A percentile compares a stretch with the other conserved stretches of the same genome.
Evolutionary conservation across 495 filamentous ascomycete species (phyloP).

Genomic region (Cercophora samala): DNA sequence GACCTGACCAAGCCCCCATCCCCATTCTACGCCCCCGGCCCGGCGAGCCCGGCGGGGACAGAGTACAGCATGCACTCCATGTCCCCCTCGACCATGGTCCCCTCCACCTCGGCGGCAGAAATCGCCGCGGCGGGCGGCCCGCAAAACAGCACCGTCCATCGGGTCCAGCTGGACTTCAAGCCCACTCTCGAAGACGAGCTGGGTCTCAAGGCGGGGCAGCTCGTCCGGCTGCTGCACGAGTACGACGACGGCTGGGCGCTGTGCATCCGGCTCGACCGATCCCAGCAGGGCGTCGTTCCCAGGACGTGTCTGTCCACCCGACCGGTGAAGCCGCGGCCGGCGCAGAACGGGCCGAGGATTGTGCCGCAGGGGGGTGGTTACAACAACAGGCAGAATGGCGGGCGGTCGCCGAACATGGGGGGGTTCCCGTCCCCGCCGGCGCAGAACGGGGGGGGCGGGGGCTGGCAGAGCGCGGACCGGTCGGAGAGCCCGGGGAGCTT

Average conservation of each 20-base stretch:
- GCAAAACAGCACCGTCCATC: conserved; percentile 63
- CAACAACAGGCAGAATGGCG: not conserved
- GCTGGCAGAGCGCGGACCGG: not conserved
- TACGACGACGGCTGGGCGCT: conserved; percentile 99
- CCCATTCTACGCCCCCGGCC: conserved; percentile 26
- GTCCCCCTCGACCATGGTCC: conserved; percentile 45
- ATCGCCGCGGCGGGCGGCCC: conserved; percentile 57
- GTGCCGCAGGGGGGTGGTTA: not conserved
- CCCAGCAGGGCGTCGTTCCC: conserved; percentile 87
- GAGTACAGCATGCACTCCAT: conserved; percentile 56
- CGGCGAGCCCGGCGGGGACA: conserved; percentile 58
- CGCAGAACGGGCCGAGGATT: conserved; percentile 29
- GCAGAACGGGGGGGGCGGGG: not conserved
- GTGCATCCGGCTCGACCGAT: conserved; percentile 85
- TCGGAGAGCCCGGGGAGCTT: not conserved
- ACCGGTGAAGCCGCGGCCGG: conserved; percentile 81
- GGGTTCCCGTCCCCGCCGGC: conserved; percentile 3
- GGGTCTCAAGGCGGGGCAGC: conserved; percentile 68
- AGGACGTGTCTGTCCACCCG: conserved; percentile 89
- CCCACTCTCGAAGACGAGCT: conserved; percentile 92
- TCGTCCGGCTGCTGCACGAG: conserved; percentile 87
- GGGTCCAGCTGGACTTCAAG: conserved; percentile 92
- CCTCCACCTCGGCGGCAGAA: conserved; percentile 45
- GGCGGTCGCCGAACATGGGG: not conserved
- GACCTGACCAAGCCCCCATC: conserved; percentile 48